Evolutionary conservation across 148 eudicot genomes (phyloP), one percentile per base, ranked within the genome.

Genomic region (Dysphania ambrosioides): DNA sequence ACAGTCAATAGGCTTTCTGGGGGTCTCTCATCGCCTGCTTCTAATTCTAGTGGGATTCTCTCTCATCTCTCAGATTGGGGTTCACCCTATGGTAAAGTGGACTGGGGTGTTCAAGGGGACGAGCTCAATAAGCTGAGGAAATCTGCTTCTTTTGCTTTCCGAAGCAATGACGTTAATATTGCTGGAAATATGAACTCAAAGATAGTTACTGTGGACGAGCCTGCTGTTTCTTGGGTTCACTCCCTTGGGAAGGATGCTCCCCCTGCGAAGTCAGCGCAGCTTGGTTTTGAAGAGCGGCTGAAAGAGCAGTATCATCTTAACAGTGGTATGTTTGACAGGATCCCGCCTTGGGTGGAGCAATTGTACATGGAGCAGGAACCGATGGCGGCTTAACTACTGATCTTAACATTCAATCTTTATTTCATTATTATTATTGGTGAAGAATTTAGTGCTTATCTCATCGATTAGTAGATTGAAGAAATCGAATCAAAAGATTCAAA

Each of bases 31-130:
- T 82, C 86, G 2, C 79, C 76, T 3, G 70, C 61, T 67, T 65
- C 84, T 35, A 47, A 73, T 49, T 56, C 53, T 56, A 38, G 51
- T 49, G 42, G 31, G 68, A 42, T 74, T 74, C 81, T 83, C 32
- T 74, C 84, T 56, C 79, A 70, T 57, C 73, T 86, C 29, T 79
- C 97, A 1, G 88, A 87, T 12, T 96, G 99, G 99, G 87, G 99
- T 27, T 88, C 97, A 0, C 87, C 94, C 2, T 87, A 84, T 77
- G 97, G 97, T 18, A 92, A 85, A 72, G 58, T 92, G 73, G 92
- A 90, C 41, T 95, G 97, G 97, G 97, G 94, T 0, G 79, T 92
- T 36, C 91, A 89, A 60, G 90, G 84, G 72, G 97, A 90, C 40
- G 97, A 96, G 78, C 86, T 89, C 31, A 88, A 82, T 80, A 88